Evolutionary conservation across 2,329 filamentous ascomycete genomes (phyloP), one percentile per base, ranked within the genome.

Genomic region (Fusarium cyanostomum): DNA sequence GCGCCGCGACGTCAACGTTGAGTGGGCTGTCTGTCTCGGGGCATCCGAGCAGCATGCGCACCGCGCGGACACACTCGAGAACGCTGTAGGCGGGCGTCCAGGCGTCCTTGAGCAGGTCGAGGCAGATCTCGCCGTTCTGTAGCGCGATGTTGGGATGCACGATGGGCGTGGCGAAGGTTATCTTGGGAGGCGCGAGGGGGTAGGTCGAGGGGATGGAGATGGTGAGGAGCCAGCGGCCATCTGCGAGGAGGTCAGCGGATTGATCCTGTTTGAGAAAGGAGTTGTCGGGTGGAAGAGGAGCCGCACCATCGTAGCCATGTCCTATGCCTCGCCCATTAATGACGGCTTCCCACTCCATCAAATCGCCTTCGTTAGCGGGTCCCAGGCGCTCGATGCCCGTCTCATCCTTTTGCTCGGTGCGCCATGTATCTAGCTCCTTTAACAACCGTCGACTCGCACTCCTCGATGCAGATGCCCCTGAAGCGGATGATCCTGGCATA

Each of bases 51-150:
- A 95, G 81, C 79, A 91, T 84, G 66, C 90, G 86, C 64, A 94
- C 84, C 42, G 87, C 87, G 69, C 90, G 89, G 71, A 94, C 80
- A 60, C 89, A 90, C 71, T 89, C 86, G 31, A 89, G 84, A 16
- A 98, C 84, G 35, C 89, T 94, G 77, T 97, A 95, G 15, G 92
- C 88, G 1, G 94, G 92, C 57, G 91, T 90, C 94, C 94, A 98
- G 15, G 85, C 84, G 52, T 89, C 84, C 72, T 85, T 84, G 58
- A 99, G 83, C 62, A 98, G 84, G 73, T 97, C 95, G 26, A 98
- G 86, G 76, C 95, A 99, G 73, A 99, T 95, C 78, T 97, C 94
- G 68, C 95, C 95, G 3, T 87, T 93, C 68, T 83, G 70, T 62
- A 85, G 81, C 49, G 82, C 81, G 28, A 87, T 87, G 77, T 97